These are phyloP conservation scores for Dioszegia crocea DNA, from an alignment of 768 basidiomycete genomes.

Conservation along the genomic window DNA sequence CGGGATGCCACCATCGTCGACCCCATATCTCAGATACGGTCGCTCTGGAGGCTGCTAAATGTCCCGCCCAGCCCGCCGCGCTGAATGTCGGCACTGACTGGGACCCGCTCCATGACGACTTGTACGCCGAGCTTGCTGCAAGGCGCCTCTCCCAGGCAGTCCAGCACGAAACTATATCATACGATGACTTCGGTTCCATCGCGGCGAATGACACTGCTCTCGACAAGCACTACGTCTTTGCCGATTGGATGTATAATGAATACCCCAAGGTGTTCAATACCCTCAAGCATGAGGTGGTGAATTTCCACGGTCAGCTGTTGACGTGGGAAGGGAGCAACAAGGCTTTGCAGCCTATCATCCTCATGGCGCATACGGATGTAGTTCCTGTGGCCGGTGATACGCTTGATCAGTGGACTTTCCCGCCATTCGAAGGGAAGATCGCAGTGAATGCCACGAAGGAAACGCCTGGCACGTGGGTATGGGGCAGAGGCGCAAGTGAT, in stretches of 20 bases:
- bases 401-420: conserved; percentile 58
- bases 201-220: conserved; percentile 28
- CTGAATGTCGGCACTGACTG: conserved; percentile 31
- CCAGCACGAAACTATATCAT: conserved; percentile 43
- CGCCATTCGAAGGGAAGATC: conserved; percentile 60
- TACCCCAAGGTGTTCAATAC: conserved; percentile 34
- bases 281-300: conserved; percentile 64
- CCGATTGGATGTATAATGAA: conserved; percentile 37
- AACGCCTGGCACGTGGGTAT: conserved; percentile 58
- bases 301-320: conserved; percentile 71
- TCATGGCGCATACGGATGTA: conserved; percentile 56
- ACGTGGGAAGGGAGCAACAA: conserved; percentile 66
- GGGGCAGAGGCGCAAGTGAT: conserved; percentile 72
- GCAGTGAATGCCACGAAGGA: conserved; percentile 23
- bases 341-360: conserved; percentile 63
- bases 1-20: neutral
- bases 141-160: conserved; percentile 33
- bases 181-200: conserved; percentile 34
- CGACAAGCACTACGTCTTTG: conserved; percentile 38
- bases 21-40: neutral
- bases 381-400: conserved; percentile 64
- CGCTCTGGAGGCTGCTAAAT: conserved; percentile 20
- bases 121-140: conserved; percentile 32
- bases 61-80: conserved; percentile 32
- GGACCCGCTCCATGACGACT: conserved; percentile 27